Conservation (phyloP, 495 filamentous ascomycete genomes). For the Lepraria neglecta region DNA sequence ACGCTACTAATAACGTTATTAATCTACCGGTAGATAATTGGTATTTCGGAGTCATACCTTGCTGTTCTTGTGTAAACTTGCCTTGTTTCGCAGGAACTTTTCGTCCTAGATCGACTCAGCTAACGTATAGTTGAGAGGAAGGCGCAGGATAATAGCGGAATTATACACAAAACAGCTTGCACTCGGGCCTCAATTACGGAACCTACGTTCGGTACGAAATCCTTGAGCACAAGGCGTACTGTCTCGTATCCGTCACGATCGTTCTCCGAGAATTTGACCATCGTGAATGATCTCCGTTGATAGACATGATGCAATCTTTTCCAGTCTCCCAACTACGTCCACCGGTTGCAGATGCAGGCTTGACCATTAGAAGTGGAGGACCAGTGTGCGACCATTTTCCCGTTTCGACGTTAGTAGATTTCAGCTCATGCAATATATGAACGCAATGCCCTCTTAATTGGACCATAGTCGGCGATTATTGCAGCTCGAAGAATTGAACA, state of each 20-base stretch:
- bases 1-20: neutral
- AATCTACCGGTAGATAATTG: neutral
- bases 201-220: neutral
- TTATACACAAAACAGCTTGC: neutral
- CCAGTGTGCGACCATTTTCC: constrained; percentile 2
- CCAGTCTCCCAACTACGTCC: constrained; percentile 7
- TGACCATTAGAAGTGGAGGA: neutral
- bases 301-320: neutral
- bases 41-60: neutral
- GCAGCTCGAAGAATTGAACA: constrained; percentile 25
- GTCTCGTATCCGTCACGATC: neutral
- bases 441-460: neutral
- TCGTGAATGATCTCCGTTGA: constrained; percentile 4
- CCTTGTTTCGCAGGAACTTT: neutral
- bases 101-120: neutral
- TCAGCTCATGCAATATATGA: neutral
- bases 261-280: neutral
- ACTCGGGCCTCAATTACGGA: neutral
- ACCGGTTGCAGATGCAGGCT: neutral
- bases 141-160: no score
- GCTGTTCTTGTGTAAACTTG: neutral
- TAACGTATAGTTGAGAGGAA: neutral
- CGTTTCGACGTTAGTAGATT: neutral
- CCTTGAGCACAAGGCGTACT: neutral
- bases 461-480: constrained; percentile 20